phyloP scores from a whole-genome alignment of 2,329 filamentous ascomycete genomes.

The Rosellinia necatrix region DNA sequence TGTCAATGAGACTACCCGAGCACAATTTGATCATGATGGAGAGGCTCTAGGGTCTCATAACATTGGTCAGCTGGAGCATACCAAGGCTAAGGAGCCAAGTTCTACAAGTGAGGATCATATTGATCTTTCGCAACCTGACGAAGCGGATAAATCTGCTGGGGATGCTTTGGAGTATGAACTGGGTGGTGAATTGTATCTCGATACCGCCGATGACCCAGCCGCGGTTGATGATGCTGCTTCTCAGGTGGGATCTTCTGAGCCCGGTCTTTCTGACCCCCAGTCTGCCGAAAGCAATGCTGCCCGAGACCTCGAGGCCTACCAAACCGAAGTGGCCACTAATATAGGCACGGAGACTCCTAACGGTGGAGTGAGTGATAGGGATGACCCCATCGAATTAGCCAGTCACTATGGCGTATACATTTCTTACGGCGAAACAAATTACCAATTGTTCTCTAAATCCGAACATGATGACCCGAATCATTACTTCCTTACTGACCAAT shows the following conservation, averaged over 20 bases:
- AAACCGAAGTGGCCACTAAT: neutral
- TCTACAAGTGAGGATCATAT: constrained; percentile 15
- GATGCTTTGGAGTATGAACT: constrained; percentile 27
- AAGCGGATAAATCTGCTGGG: constrained; percentile 17
- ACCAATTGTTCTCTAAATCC: constrained; percentile 41
- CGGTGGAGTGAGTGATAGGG: constrained; percentile 10
- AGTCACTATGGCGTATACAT: constrained; percentile 38
- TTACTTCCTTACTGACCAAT: constrained; percentile 41
- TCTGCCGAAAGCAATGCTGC: constrained; percentile 1
- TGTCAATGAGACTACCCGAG: constrained; percentile 11
- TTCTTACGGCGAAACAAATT: constrained; percentile 40
- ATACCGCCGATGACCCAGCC: constrained; percentile 30
- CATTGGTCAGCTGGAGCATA: constrained; percentile 6
- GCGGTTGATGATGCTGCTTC: constrained; percentile 15
- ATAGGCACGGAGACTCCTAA: neutral
- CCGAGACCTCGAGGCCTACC: neutral
- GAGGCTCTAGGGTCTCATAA: constrained; percentile 2
- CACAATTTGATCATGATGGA: constrained; percentile 15
- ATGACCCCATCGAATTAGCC: constrained; percentile 32
- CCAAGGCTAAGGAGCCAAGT: constrained; percentile 2
- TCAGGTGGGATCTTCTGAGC: constrained; percentile 11
- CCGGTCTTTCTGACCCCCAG: constrained; percentile 8
- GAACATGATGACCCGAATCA: constrained; percentile 41
- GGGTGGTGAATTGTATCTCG: constrained; percentile 29
- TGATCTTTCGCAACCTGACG: constrained; percentile 10